Base-by-base conservation (phyloP, 2,329 filamentous ascomycete species). In the Monascus ruber region DNA sequence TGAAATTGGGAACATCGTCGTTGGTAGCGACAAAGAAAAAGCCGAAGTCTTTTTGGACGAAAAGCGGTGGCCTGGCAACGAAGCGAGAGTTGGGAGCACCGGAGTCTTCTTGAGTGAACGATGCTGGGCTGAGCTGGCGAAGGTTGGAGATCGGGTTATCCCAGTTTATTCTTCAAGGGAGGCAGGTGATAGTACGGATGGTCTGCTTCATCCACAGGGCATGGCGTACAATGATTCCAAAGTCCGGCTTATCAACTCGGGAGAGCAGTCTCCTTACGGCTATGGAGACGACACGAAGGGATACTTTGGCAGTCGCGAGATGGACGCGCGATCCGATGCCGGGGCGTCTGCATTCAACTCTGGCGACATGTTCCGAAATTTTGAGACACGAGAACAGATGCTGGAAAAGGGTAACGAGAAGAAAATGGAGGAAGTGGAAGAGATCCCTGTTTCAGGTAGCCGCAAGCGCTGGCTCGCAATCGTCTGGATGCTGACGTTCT, bases 321-420 rank as follows among this genome's bases (percentile, higher is more conserved):
- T 83, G 6, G 91, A 98, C 57, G 71, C 80, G 5, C 85, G 87
- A 33, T 96, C 91, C 26, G 91, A 98, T 37, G 88, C 89, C 5
- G 89, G 88, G 4, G 83, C 75, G 2, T 95, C 89, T n/a, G 87
- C 85, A 5, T 83, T 94, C 57, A 84, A 88, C 35, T 84, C 77
- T 38, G 88, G 91, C 5, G 91, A 98, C 59, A 94, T 98, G 89
- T 98, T 98, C 72, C 85, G 87, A 55, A 94, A 95, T 53, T 72
- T 96, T 5, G 89, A 96, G 50, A 95, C 89, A 5, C 78, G 86
- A 46, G 84, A 93, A 58, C 85, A 94, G 58, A 86, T 98, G 77
- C 85, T 89, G 0, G 89, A 96, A 64, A 89, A 94, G 49, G 85
- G 85, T 44, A 94, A 94, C 48, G 85, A 94, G 49, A 86, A 89